A percentile compares a stretch with the other conserved stretches of the same genome.
phyloP scores from a whole-genome alignment of 2,329 filamentous ascomycete species.

The Aspergillus sp. region DNA sequence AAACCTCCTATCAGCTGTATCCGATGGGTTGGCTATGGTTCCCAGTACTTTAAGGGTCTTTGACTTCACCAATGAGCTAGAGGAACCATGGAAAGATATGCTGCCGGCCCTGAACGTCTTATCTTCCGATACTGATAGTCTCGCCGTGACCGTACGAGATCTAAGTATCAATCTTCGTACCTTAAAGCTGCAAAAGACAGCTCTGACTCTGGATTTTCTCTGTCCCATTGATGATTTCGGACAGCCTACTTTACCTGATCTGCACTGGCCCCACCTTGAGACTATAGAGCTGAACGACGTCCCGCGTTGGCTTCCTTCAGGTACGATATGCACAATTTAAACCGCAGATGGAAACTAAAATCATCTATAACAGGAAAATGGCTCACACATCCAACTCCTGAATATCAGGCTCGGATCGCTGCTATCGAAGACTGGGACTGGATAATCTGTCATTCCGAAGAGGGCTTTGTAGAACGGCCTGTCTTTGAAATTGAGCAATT shows the following conservation, averaged over 20 bases:
- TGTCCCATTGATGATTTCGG: not conserved
- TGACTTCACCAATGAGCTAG: not conserved
- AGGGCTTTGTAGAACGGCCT: not conserved
- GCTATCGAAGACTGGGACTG: not conserved
- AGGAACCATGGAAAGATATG: not conserved
- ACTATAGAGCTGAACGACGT: not conserved
- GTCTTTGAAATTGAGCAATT: too few relatives aligned
- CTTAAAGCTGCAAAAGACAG: not conserved
- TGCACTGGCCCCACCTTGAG: not conserved
- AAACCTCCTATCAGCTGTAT: not conserved
- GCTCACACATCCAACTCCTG: not conserved
- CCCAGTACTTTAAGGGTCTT: not conserved
- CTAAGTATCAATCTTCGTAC: not conserved
- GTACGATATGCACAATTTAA: not conserved
- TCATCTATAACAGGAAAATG: not conserved
- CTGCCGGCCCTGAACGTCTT: not conserved
- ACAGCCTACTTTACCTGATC: not conserved
- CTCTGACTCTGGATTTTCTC: not conserved
- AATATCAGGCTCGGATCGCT: not conserved
- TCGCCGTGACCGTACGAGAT: not conserved
- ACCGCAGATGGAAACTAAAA: not conserved
- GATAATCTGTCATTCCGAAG: not conserved
- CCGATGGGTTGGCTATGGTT: not conserved
- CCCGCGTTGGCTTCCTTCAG: not conserved
- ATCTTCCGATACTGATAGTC: not conserved